Evolutionary conservation across 352 stramenopile genomes (phyloP).

Genomic region (Globisporangium splendens): DNA sequence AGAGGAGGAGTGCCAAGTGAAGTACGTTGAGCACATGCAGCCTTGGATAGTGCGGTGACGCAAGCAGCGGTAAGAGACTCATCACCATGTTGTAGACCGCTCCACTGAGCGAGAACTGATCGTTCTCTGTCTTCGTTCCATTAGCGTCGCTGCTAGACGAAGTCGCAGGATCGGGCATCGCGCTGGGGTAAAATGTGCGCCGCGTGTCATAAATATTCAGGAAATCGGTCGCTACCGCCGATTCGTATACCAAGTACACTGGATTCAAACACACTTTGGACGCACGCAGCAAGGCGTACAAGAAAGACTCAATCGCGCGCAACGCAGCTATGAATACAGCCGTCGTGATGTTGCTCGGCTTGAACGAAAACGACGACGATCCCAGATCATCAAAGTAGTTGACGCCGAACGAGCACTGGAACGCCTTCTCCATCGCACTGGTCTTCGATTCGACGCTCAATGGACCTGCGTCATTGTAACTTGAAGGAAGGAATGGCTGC

Average conservation of each 20-base stretch:
- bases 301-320: constrained; percentile 56
- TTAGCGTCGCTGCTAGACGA: neutral
- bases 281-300: constrained; percentile 38
- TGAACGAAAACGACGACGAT: constrained; percentile 40
- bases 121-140: neutral
- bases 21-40: constrained; percentile 64
- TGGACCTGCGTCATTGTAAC: neutral
- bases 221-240: constrained; percentile 16
- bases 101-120: constrained; percentile 39
- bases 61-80: constrained; percentile 47
- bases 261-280: constrained; percentile 36
- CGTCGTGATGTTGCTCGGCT: constrained; percentile 37
- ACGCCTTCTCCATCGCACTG: constrained; percentile 18
- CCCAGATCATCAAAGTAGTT: constrained; percentile 74
- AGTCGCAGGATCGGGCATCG: constrained; percentile 9
- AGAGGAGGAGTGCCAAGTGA: constrained; percentile 23
- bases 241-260: constrained; percentile 33
- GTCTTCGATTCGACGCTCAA: neutral
- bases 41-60: constrained; percentile 36
- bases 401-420: constrained; percentile 35
- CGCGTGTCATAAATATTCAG: constrained; percentile 29
- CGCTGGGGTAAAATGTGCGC: constrained; percentile 31
- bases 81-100: constrained; percentile 39
- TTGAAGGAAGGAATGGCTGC: constrained; percentile 46
- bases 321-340: constrained; percentile 60